Evolutionary conservation across 2,329 filamentous ascomycete species (phyloP).

Genomic region (Fusarium albidum): DNA sequence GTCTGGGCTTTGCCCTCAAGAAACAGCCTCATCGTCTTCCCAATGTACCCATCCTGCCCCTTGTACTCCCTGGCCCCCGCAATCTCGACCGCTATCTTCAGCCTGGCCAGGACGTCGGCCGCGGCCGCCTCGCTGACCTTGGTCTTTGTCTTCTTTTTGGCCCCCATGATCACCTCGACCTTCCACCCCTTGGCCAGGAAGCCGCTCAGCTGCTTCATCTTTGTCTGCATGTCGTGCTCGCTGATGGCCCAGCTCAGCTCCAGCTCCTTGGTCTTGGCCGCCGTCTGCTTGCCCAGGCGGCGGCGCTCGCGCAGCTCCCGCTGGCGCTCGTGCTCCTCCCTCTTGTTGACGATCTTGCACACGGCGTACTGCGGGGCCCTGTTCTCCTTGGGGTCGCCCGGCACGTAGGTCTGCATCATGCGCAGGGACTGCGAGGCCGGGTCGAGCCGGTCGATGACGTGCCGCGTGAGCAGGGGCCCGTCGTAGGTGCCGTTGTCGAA

Average conservation of each 20-base stretch:
- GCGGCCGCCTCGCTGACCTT: constrained; percentile 69
- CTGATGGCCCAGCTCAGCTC: constrained; percentile 92
- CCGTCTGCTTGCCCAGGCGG: constrained; percentile 51
- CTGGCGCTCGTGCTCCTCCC: constrained; percentile 54
- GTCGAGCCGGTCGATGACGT: constrained; percentile 53
- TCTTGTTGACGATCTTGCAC: constrained; percentile 74
- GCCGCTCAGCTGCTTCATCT: constrained; percentile 69
- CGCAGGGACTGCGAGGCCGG: constrained; percentile 48
- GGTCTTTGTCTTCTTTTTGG: constrained; percentile 66
- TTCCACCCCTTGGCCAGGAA: constrained; percentile 79
- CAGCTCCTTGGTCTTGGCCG: constrained; percentile 72
- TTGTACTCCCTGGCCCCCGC: constrained; percentile 54
- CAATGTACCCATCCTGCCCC: constrained; percentile 54
- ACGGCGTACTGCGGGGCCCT: constrained; percentile 57
- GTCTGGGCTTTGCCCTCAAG: constrained; percentile 47
- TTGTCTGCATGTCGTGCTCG: constrained; percentile 75
- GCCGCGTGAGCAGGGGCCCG: constrained; percentile 48
- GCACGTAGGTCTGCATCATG: constrained; percentile 50
- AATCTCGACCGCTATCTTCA: constrained; percentile 47
- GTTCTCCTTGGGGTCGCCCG: constrained; percentile 39
- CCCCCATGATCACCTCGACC: constrained; percentile 77
- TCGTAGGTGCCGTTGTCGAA: constrained; percentile 50
- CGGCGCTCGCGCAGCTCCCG: constrained; percentile 54
- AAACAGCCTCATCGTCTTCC: constrained; percentile 53
- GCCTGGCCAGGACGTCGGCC: constrained; percentile 58